These are phyloP conservation scores for Sporisorium sorghi DNA, from an alignment of 1,284 basidiomycete genomes.

Conservation along the genomic window DNA sequence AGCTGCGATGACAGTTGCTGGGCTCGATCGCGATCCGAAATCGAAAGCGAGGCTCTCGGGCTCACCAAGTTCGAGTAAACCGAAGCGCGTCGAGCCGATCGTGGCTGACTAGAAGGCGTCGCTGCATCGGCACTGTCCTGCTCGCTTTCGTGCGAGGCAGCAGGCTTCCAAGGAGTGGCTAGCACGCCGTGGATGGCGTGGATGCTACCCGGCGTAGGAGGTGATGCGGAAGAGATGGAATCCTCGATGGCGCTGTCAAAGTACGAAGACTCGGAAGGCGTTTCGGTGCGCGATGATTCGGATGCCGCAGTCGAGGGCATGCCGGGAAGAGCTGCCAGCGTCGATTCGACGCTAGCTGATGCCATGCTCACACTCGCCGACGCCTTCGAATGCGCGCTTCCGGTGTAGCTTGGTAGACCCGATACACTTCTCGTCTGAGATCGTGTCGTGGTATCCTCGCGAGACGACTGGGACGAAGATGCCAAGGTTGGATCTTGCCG, in stretches of 20 bases:
- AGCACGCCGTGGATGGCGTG: constrained; percentile 40
- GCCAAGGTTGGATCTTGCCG: constrained; percentile 16
- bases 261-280: constrained; percentile 46
- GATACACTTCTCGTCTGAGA: background rate
- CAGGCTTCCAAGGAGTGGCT: constrained; percentile 32
- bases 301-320: constrained; percentile 37
- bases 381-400: constrained; percentile 7
- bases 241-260: constrained; percentile 44
- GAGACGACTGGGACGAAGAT: constrained; percentile 1
- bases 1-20: constrained; percentile 34
- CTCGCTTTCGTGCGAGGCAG: background rate
- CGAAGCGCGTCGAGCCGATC: constrained; percentile 20
- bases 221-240: constrained; percentile 38
- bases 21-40: constrained; percentile 38
- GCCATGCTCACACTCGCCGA: constrained; percentile 7
- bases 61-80: constrained; percentile 27
- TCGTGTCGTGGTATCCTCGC: background rate
- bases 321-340: constrained; percentile 44
- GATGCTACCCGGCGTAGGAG: constrained; percentile 44
- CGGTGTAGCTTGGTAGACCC: constrained; percentile 25
- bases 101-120: constrained; percentile 14
- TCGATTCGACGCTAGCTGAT: constrained; percentile 27
- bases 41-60: constrained; percentile 32
- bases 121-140: background rate
- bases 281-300: constrained; percentile 35